Percentiles rank a stretch among this genome's conserved stretches.
These are phyloP conservation scores for Coemansia sp. DNA, from an alignment of 192 early-diverging fungal genomes.

Conservation along the genomic window DNA sequence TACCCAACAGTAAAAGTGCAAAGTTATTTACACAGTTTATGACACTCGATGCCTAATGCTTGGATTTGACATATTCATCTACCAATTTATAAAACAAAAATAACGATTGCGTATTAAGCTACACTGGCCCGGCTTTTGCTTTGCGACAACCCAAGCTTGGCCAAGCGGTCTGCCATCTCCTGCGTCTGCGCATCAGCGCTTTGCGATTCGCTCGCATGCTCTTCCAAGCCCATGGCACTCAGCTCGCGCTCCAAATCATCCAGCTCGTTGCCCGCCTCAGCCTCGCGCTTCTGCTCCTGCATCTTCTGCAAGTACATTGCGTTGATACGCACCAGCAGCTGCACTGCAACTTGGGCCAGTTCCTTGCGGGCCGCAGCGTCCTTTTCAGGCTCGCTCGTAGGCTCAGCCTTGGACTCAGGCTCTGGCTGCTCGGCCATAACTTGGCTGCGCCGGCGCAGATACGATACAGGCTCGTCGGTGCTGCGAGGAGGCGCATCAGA, in stretches of 20 bases:
- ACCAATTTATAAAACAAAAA: not conserved
- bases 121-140: not conserved
- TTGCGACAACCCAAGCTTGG: constrained; percentile 37
- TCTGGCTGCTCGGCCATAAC: constrained; percentile 8
- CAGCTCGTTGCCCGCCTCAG: constrained; percentile 19
- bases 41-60: not conserved
- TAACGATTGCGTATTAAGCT: not conserved
- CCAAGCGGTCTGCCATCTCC: constrained; percentile 36
- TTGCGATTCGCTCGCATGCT: not conserved
- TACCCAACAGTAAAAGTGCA: too few species aligned
- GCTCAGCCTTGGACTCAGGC: too few species aligned
- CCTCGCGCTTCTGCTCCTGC: constrained; percentile 14
- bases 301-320: constrained; percentile 37
- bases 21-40: too few species aligned
- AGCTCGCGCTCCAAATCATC: constrained; percentile 50
- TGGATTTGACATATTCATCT: not conserved
- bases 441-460: constrained; percentile 39
- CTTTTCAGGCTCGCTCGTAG: not conserved
- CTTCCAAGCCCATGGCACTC: constrained; percentile 30
- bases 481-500: not conserved
- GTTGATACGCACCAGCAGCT: constrained; percentile 49
- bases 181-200: constrained; percentile 14
- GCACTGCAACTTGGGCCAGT: constrained; percentile 28
- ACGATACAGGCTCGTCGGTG: constrained; percentile 47
- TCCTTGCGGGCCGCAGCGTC: constrained; percentile 16